Evolutionary conservation across 2,329 filamentous ascomycete species (phyloP).

Genomic region (Ceratocystis colombiana): DNA sequence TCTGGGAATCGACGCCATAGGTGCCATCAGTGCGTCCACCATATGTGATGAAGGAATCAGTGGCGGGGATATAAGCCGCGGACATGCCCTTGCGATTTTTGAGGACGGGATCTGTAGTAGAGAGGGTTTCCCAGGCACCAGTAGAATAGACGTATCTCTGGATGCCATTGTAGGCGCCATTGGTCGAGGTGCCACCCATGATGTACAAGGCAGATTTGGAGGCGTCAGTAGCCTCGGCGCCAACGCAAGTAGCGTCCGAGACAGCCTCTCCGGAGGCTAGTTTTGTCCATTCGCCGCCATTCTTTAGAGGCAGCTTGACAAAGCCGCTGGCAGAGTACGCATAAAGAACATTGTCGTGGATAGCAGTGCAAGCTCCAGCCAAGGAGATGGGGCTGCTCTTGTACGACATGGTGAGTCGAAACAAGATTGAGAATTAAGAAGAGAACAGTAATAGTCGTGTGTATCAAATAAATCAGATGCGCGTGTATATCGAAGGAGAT

Average conservation of each 20-base stretch:
- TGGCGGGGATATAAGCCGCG: constrained; percentile 60
- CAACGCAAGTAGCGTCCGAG: constrained; percentile 66
- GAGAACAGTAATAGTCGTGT: constrained; percentile 16
- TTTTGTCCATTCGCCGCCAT: constrained; percentile 61
- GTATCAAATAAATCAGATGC: constrained; percentile 5
- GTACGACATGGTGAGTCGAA: constrained; percentile 25
- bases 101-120: constrained; percentile 41
- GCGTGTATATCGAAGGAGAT: not conserved
- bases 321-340: constrained; percentile 68
- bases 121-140: constrained; percentile 43
- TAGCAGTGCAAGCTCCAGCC: constrained; percentile 68
- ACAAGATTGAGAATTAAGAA: constrained; percentile 16
- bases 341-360: constrained; percentile 75
- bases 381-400: constrained; percentile 45
- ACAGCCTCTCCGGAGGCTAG: constrained; percentile 59
- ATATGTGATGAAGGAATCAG: constrained; percentile 67
- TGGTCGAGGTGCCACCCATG: constrained; percentile 57
- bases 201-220: constrained; percentile 61
- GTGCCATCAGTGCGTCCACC: constrained; percentile 59
- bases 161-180: constrained; percentile 56
- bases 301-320: constrained; percentile 57
- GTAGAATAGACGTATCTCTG: constrained; percentile 55
- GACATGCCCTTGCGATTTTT: constrained; percentile 65
- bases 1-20: constrained; percentile 53
- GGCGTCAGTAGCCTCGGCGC: constrained; percentile 50